A percentile compares a stretch with the other conserved stretches of the same genome.
phyloP scores from a whole-genome alignment of 306 rosid genomes.

The Trifolium fragiferum region DNA sequence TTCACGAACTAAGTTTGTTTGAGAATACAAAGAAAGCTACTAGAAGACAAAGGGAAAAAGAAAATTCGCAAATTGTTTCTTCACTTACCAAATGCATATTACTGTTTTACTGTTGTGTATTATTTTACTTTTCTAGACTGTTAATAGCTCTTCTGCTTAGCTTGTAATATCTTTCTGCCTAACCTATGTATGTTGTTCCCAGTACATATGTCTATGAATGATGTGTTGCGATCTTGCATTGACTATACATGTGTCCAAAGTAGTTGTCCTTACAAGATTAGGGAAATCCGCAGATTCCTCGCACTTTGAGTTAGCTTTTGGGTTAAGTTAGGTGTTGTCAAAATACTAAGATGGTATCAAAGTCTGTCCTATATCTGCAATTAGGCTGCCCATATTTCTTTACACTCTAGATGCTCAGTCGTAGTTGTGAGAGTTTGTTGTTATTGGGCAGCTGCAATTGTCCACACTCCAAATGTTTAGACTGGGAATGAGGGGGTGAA shows the following conservation, averaged over 20 bases:
- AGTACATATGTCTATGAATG: background rate
- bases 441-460: background rate
- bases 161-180: background rate
- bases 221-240: background rate
- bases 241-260: background rate
- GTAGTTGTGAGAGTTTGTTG: background rate
- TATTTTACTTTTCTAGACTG: background rate
- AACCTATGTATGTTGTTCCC: background rate
- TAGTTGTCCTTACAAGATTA: background rate
- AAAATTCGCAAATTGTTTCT: background rate
- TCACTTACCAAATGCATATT: background rate
- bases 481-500: background rate
- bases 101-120: background rate
- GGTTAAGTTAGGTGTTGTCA: background rate
- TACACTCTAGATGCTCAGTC: background rate
- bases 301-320: background rate
- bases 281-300: background rate
- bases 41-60: background rate
- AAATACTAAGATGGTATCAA: background rate
- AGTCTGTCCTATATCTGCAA: background rate
- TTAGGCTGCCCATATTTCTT: background rate
- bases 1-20: conserved; percentile 21
- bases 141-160: background rate
- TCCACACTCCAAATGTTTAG: background rate
- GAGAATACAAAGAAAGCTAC: conserved; percentile 17